phyloP scores from a whole-genome alignment of 768 basidiomycete genomes.

The Fibroporia radiculosa region DNA sequence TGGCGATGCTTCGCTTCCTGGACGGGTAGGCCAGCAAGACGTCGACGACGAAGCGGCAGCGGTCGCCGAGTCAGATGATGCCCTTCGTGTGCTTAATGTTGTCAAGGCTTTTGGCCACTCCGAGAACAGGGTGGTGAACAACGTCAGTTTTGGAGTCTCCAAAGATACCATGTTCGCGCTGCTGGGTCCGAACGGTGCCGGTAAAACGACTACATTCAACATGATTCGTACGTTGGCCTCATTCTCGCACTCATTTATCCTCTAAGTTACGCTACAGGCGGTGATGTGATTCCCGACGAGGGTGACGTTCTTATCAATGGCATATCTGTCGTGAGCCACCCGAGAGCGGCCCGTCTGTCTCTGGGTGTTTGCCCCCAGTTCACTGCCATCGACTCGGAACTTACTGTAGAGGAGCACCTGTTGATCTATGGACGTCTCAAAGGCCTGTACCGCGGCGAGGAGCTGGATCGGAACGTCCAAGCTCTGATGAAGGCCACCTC shows the following conservation, averaged over 20 bases:
- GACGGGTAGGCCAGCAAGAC: constrained; percentile 28
- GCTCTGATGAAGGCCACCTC: constrained; percentile 52
- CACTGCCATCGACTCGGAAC: constrained; percentile 71
- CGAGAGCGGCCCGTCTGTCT: constrained; percentile 54
- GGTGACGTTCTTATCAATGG: constrained; percentile 68
- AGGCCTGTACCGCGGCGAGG: constrained; percentile 44
- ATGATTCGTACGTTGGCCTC: constrained; percentile 52
- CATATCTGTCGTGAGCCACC: constrained; percentile 55
- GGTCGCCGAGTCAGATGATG: constrained; percentile 41
- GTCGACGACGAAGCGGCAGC: constrained; percentile 46
- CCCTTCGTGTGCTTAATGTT: constrained; percentile 54
- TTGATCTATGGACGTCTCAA: constrained; percentile 67
- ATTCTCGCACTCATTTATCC: not conserved
- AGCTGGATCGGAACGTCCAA: constrained; percentile 47
- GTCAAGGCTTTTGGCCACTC: constrained; percentile 45
- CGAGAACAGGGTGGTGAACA: constrained; percentile 54
- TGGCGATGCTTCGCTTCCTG: not conserved
- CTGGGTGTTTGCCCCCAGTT: constrained; percentile 83
- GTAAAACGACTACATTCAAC: constrained; percentile 78
- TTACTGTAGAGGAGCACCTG: constrained; percentile 75
- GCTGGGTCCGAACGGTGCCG: constrained; percentile 78
- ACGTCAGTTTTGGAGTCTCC: constrained; percentile 62
- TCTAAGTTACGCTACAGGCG: constrained; percentile 34
- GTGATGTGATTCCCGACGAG: constrained; percentile 55
- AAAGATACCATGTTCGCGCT: constrained; percentile 61